Evolutionary conservation across 768 basidiomycete species (phyloP), one percentile per base, ranked within the genome.

Genomic region (Agrocybe pediades): DNA sequence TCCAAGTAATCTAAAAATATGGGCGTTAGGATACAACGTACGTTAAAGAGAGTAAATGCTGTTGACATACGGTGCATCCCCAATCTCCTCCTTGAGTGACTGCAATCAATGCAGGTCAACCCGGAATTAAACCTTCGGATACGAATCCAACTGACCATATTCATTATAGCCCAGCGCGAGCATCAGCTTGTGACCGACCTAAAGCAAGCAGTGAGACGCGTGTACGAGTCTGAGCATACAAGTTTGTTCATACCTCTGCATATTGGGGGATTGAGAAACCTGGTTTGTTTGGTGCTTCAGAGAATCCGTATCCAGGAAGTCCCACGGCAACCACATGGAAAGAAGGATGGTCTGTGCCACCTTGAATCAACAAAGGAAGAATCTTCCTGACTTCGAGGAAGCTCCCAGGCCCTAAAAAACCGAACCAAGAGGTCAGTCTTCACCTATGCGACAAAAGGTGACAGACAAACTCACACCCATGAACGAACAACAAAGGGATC

Each of bases 251-350:
- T 29, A 78, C 76, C 71, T 81, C 66, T 4, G 72, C 73, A 46
- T 78, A 83, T 41, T 85, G 82, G 19, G 61, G 53, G 0, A 67
- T 36, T 6, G 58, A 57, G 54, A 86, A 86, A 0, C 83, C 82
- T 49, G 73, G 71, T 64, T 79, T 79, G 36, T 62, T 77, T 0
- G 81, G 76, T 0, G 75, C 80, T 39, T 81, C 75, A 0, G 85
- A 85, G 65, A 84, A 86, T 0, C 81, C 85, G 64, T 70, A 87
- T 0, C 82, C 83, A 9, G 84, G 86, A 13, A 86, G 60, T 58
- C 84, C 80, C 23, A 77, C 55, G 0, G 79, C 81, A 0, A 87
- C 82, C 16, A 87, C 81, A 9, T 25, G 24, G 16, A 49, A 40
- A 40, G 39, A 36, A 15, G 40, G 25, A 46, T 21, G n/a, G 9